A percentile compares a stretch with the other conserved stretches of the same genome.
Conservation (phyloP, 2,329 filamentous ascomycete genomes). For the Epichloe bromicola region DNA sequence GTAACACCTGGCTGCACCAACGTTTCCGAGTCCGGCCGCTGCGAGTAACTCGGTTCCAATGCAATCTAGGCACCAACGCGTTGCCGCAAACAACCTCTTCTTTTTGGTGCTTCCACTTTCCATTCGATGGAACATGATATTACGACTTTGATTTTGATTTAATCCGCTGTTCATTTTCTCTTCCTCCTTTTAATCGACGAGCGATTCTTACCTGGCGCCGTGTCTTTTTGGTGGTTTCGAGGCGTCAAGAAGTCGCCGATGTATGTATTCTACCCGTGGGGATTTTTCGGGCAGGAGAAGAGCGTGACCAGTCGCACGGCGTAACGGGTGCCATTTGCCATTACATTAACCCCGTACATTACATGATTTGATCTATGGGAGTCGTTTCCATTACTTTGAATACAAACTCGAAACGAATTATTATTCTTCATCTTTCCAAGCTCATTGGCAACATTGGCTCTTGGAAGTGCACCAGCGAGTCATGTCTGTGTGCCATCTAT, state of each 20-base stretch:
- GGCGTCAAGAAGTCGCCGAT: conserved; percentile 7
- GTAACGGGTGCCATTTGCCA: conserved; percentile 3
- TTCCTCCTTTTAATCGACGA: background rate
- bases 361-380: background rate
- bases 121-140: conserved; percentile 7
- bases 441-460: background rate
- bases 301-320: conserved; percentile 7
- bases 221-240: conserved; percentile 2
- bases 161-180: background rate
- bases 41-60: background rate
- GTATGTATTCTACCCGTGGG: conserved; percentile 10
- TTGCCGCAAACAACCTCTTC: background rate
- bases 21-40: background rate
- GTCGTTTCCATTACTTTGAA: background rate
- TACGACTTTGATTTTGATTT: conserved; percentile 7
- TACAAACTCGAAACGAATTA: background rate
- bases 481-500: too few species aligned
- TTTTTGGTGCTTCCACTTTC: background rate
- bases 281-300: background rate
- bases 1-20: background rate
- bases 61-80: background rate
- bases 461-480: too few species aligned
- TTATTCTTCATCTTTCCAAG: background rate
- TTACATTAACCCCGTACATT: background rate
- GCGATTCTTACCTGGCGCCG: conserved; percentile 1